Evolutionary conservation across 192 early-diverging fungal species (phyloP).

Genomic region (Umbelopsis isabellina): DNA sequence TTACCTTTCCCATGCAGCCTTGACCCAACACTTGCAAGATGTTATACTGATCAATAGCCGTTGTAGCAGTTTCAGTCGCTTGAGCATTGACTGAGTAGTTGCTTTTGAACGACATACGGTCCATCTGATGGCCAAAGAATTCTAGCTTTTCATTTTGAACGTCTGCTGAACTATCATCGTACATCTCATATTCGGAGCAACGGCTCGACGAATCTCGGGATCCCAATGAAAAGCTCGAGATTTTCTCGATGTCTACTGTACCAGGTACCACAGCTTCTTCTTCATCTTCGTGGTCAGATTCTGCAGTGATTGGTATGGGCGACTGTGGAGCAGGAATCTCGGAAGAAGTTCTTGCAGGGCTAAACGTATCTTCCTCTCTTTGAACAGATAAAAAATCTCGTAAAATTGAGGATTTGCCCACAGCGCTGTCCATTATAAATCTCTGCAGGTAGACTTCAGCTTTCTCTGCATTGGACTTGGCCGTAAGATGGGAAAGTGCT

Average conservation of each 20-base stretch:
- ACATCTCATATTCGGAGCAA: background rate
- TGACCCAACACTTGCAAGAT: constrained; percentile 56
- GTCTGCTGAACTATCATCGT: background rate
- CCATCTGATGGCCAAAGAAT: no score
- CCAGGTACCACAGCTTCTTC: constrained; percentile 2
- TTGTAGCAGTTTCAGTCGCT: background rate
- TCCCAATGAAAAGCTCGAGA: constrained; percentile 16
- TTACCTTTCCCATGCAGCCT: constrained; percentile 64
- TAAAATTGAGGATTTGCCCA: constrained; percentile 42
- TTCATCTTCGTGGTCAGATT: background rate
- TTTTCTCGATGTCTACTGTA: background rate
- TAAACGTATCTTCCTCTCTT: constrained; percentile 47
- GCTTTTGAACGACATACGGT: no score
- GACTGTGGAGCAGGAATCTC: background rate
- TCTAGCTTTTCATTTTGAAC: background rate
- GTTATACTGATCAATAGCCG: constrained; percentile 49
- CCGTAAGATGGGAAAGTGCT: constrained; percentile 14
- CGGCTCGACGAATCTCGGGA: background rate
- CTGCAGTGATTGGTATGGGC: background rate
- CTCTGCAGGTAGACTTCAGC: constrained; percentile 50
- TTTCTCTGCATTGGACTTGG: constrained; percentile 47
- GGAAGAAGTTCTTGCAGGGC: constrained; percentile 22
- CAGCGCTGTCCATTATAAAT: constrained; percentile 38
- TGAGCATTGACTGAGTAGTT: no score
- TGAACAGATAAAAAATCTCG: constrained; percentile 49